Evolutionary conservation across 1,284 basidiomycete genomes (phyloP).

Genomic region (Leccinum subfulvum): DNA sequence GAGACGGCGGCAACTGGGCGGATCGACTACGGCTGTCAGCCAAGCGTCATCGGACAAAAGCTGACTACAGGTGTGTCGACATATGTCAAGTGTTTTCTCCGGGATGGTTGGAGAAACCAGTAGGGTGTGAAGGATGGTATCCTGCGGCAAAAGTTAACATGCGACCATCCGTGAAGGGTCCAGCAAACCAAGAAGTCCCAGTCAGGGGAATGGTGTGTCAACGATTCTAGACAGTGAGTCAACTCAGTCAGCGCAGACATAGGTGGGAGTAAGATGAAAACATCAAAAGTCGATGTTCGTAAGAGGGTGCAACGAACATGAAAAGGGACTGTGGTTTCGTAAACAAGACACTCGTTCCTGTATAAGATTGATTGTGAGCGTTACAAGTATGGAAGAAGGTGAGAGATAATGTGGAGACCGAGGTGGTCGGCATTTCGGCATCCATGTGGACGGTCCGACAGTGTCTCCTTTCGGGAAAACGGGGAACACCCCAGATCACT

Average conservation of each 20-base stretch:
- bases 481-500: constrained; percentile 33
- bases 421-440: constrained; percentile 36
- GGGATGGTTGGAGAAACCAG: constrained; percentile 30
- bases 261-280: constrained; percentile 9
- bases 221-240: constrained; percentile 25
- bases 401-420: constrained; percentile 37
- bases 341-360: constrained; percentile 33
- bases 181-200: constrained; percentile 34
- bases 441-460: constrained; percentile 11
- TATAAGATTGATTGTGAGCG: constrained; percentile 34
- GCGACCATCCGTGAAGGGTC: constrained; percentile 5
- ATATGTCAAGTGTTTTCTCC: constrained; percentile 32
- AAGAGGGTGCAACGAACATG: constrained; percentile 22
- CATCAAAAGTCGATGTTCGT: constrained; percentile 24
- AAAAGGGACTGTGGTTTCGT: constrained; percentile 29
- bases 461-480: constrained; percentile 8
- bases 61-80: constrained; percentile 33
- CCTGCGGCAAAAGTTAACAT: constrained; percentile 24
- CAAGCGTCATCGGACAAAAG: constrained; percentile 30
- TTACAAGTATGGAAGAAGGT: constrained; percentile 30
- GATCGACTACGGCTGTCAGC: constrained; percentile 24
- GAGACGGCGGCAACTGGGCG: constrained; percentile 29
- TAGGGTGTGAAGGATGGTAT: constrained; percentile 26
- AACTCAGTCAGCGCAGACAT: constrained; percentile 32
- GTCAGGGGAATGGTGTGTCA: constrained; percentile 29